Evolutionary conservation across 352 stramenopile genomes (phyloP).

Genomic region (Aphanomyces euteiches): DNA sequence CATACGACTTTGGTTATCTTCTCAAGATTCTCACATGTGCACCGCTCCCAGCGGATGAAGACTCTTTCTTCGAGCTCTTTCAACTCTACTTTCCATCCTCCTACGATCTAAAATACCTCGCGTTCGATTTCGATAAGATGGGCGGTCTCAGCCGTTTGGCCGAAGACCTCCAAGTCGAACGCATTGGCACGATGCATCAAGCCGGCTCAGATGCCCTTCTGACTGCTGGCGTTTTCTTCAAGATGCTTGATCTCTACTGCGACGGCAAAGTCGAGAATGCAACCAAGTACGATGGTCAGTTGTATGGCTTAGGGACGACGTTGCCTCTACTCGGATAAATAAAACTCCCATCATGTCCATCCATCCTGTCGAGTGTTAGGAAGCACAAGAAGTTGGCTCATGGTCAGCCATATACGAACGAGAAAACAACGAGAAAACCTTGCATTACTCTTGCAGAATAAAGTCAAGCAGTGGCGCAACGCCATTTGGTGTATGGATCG

Average conservation of each 20-base stretch:
- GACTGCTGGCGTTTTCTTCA: slow-evolving; percentile 92
- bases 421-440: neutral
- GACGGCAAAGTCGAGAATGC: slow-evolving; percentile 81
- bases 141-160: slow-evolving; percentile 95
- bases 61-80: slow-evolving; percentile 96
- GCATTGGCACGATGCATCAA: slow-evolving; percentile 99
- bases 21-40: slow-evolving; percentile 94
- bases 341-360: neutral
- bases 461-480: slow-evolving; percentile 18
- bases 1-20: slow-evolving; percentile 99
- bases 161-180: slow-evolving; percentile 94
- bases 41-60: slow-evolving; percentile 84
- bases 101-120: slow-evolving; percentile 99
- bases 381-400: no score
- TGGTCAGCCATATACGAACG: neutral
- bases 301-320: slow-evolving; percentile 65
- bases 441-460: slow-evolving; percentile 17
- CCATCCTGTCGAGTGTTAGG: neutral
- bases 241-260: slow-evolving; percentile 87
- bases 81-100: slow-evolving; percentile 98
- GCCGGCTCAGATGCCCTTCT: slow-evolving; percentile 97
- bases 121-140: slow-evolving; percentile 96
- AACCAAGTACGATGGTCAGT: slow-evolving; percentile 78
- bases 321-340: slow-evolving; percentile 14
- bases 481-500: slow-evolving; percentile 44